Conservation (phyloP, 2,329 filamentous ascomycete species). For the Aspergillus neotritici region DNA sequence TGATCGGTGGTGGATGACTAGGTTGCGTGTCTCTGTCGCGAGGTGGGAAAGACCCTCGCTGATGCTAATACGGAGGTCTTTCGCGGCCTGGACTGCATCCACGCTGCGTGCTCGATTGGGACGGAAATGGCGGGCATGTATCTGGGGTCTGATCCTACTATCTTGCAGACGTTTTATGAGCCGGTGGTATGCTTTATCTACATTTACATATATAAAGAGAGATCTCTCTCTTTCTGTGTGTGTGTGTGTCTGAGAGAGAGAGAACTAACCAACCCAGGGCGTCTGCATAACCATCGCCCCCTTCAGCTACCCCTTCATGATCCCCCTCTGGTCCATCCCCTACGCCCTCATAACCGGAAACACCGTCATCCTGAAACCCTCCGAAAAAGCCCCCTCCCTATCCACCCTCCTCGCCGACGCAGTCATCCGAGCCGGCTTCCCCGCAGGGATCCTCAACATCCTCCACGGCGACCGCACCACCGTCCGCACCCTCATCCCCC, state of each 20-base stretch:
- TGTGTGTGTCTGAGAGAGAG: no score
- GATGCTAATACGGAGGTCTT: conserved; percentile 23
- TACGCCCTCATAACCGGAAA: conserved; percentile 59
- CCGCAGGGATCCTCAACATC: conserved; percentile 59
- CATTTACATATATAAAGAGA: neutral
- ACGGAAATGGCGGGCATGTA: conserved; percentile 24
- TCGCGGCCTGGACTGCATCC: conserved; percentile 22
- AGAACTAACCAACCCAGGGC: conserved; percentile 3
- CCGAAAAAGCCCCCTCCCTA: conserved; percentile 57
- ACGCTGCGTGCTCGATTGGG: conserved; percentile 22
- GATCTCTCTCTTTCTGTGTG: no score
- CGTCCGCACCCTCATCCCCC: conserved; percentile 61
- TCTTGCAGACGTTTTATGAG: conserved; percentile 18
- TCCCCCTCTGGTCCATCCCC: conserved; percentile 58
- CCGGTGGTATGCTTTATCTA: conserved; percentile 11
- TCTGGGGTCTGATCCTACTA: conserved; percentile 16
- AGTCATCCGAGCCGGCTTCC: conserved; percentile 56
- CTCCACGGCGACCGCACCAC: conserved; percentile 58
- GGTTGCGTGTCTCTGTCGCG: conserved; percentile 15
- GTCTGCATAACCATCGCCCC: conserved; percentile 54
- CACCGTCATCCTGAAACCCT: conserved; percentile 57
- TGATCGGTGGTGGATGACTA: neutral
- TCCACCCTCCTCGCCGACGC: conserved; percentile 59
- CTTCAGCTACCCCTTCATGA: conserved; percentile 59
- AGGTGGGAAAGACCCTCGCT: conserved; percentile 23